Evolutionary conservation across 2,329 filamentous ascomycete genomes (phyloP), one percentile per base, ranked within the genome.

Genomic region (Exophiala xenobiotica): DNA sequence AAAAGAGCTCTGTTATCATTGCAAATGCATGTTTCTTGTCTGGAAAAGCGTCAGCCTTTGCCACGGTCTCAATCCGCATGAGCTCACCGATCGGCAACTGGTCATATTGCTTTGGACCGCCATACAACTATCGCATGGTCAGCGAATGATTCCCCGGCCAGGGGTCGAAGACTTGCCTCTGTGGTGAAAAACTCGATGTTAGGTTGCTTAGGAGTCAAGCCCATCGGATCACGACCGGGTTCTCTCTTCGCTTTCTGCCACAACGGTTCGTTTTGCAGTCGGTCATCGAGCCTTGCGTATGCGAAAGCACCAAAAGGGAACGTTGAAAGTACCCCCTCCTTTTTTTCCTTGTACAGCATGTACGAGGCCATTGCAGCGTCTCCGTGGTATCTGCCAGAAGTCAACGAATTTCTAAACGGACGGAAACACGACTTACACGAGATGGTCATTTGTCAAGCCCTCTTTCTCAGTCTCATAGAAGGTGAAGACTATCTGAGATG

Each of bases 261-360:
- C 5, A 81, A 59, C 2, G 74, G 69, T 1, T 77, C 76, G 57
- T 81, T 70, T 39, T 73, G 68, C 1, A 86, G 73, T 5, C 81
- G 78, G 6, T 82, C 75, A 52, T 84, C 80, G 0, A 86, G 70
- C n/a, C 82, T 75, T 4, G 81, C 78, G 58, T 76, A 86, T 8
- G 76, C 81, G 50, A 85, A 84, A 8, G 74, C 73, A 33, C 82
- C 82, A 46, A 85, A 86, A 7, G 82, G 82, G 59, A 85, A 84
- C 0, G 74, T 77, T 1, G 82, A 79, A 1, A 85, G 68, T 26
- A 81, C 72, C 1, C 83, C 82, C 2, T 72, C 70, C 60, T 82
- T 82, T 44, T 78, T 74, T 23, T 81, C 75, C 63, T 80, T 76
- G 75, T 79, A 86, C 41, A 78, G 71, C 9, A 72, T 65, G 59